Base-by-base conservation (phyloP, 2,329 filamentous ascomycete genomes). In the Colletotrichum sp. region DNA sequence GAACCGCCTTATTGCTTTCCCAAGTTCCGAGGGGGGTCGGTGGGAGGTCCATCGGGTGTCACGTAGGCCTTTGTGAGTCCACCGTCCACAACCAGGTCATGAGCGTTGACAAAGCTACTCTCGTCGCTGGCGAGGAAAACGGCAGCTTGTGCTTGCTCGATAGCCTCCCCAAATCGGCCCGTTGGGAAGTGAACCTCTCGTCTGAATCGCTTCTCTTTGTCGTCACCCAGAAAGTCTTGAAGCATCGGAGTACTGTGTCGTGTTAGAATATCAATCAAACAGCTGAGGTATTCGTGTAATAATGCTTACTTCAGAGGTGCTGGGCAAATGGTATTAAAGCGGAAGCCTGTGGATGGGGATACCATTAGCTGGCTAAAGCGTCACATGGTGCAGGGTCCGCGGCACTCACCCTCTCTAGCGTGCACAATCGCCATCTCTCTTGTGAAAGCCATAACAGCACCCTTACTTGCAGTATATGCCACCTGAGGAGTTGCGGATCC, bases 51-150 rank as follows among this genome's bases (percentile, higher is more conserved):
- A 84, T 93, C 92, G 3, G 92, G 87, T 2, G 92, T 94, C 34
- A 94, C 92, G 84, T 98, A 99, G 60, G 96, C 95, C 90, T 94
- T 98, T 81, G 93, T 96, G 94, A 99, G 95, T 75, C 96, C 96
- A 74, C 97, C 97, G 81, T 99, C 97, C 28, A 99, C 96, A 6
- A 98, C 94, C 86, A 99, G 98, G 83, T 99, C 97, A 74, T 92
- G 94, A 9, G 94, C 96, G 79, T 97, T 98, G 81, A 98, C 94
- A 80, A 98, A 98, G 88, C 94, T 95, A 82, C 93, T 93, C 88
- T 98, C 95, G 80, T 98, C 95, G 78, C 93, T 96, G 10, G 95
- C 95, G 76, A 98, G 86, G 87, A 98, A 98, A 8, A 98, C 83
- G 1, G 98, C 96, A 9, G 95, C 96, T 78, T 98, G 94, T 0